Conservation (phyloP, 805 yeast genomes). For the Pichia membranifaciens region DNA sequence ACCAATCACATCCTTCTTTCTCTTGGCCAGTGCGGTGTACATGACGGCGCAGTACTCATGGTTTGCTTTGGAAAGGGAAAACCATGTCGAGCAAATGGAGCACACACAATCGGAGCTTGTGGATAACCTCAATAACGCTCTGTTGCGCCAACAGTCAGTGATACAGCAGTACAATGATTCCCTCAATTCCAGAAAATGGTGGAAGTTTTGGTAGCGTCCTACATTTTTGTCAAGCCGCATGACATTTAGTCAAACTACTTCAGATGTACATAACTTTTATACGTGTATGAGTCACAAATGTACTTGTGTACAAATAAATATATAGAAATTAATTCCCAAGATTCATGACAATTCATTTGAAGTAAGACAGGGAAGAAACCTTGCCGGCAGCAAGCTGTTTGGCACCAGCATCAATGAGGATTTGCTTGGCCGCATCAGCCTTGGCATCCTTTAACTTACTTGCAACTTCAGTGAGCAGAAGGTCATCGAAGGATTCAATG, state of each 20-base stretch:
- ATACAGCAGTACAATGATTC: constrained; percentile 4
- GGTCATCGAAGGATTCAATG: constrained; percentile 75
- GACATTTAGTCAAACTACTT: too few species aligned
- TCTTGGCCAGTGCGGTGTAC: constrained; percentile 30
- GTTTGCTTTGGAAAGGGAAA: constrained; percentile 30
- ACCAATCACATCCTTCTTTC: constrained; percentile 29
- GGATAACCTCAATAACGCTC: constrained; percentile 21
- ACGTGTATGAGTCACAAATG: neutral
- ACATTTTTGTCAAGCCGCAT: too few species aligned
- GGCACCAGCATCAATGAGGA: constrained; percentile 50
- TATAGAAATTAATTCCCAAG: constrained; percentile 11
- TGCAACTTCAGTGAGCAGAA: constrained; percentile 70
- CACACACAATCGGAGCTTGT: constrained; percentile 22
- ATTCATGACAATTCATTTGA: constrained; percentile 1
- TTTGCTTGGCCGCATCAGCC: constrained; percentile 52
- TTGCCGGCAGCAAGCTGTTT: constrained; percentile 50
- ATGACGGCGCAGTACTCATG: constrained; percentile 29
- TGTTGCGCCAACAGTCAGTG: constrained; percentile 22
- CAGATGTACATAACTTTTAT: too few species aligned
- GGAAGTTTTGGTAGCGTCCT: constrained; percentile 12
- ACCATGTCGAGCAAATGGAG: constrained; percentile 22
- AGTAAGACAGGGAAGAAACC: constrained; percentile 30
- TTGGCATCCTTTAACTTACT: constrained; percentile 54
- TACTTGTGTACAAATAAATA: constrained; percentile 11
- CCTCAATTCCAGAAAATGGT: neutral